Base-by-base conservation (phyloP, 257 asterid species). In the Solanum neorickii region DNA sequence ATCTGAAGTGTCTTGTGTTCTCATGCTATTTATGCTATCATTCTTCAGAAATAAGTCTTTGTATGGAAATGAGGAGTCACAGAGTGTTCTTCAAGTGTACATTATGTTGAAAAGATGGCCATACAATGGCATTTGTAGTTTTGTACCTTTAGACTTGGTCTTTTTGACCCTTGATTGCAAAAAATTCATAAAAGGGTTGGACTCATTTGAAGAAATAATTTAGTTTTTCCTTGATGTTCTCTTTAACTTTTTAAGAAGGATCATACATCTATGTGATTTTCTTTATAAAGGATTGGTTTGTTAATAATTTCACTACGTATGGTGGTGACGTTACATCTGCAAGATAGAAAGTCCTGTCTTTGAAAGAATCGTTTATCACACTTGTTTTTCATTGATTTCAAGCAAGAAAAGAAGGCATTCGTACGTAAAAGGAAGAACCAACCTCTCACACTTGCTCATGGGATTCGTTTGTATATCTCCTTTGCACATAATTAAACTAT, bases 11-110 rank as follows among this genome's bases (percentile, higher is more conserved):
- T 10, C 31, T 29, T 82, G 4, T 82, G 85, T 82, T 33, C 9
- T 49, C 85, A 18, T 82, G 46, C 20, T 49, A 18, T 82, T 18
- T 49, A 5, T 82, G 69, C 69, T 82, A 33, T 31, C 69, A 49
- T 82, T 49, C 85, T 82, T 82, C 69, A 18, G 85, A 49, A 82
- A 29, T 31, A 82, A 29, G 39, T 47, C 29, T 49, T 29, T 31
- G 37, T 39, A 21, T 20, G 82, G 82, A 75, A 39, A 75, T 75
- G 56, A 47, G 68, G 85, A 18, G 85, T 80, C 60, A 80, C 13
- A 47, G 68, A 29, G 20, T 10, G 44, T 14, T 47, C 68, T 80
- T 18, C 27, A 29, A 27, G 68, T 49, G 69, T 49, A 82, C 46
- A 31, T 80, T 5, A 49, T 82, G 42, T 31, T 82, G 69, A 49